Base-by-base conservation (phyloP, 1,139 yeast species). In the Petasospora fabianii region DNA sequence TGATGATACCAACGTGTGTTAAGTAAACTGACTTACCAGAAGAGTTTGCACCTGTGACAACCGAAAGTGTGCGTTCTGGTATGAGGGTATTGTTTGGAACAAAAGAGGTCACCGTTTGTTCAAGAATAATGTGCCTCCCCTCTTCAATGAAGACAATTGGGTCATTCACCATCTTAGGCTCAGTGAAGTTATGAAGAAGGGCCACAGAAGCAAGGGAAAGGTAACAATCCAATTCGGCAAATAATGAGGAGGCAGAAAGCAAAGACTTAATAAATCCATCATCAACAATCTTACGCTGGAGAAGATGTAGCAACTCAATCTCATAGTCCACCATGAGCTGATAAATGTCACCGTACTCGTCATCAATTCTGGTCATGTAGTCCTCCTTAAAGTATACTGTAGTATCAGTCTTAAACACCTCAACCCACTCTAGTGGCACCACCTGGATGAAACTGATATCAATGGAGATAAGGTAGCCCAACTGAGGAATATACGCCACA, bases 1-100 rank as follows among this genome's bases (percentile, higher is more conserved):
- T 66, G 15, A 69, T 62, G 27, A 71, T 48, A 0, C 75, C 78
- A 29, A 64, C 55, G 39, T 70, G 77, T 1, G 66, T 54, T 15
- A 73, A 49, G 38, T 64, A 66, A 0, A 73, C 73, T 0, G 77
- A 68, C 48, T 74, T 74, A 0, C 78, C 78, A 4, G 79, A 73
- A 41, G 67, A 67, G 49, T 73, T 73, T 0, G 79, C 76, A 0
- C 79, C 79, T 0, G 77, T 71, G 0, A 73, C 50, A 0, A 73
- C 54, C 2, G 54, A 36, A 3, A 59, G 38, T 27, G 58, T 41
- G 0, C 54, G 50, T 3, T 60, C 61, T 6, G 44, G 19, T 4
- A 68, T 38, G 3, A 26, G 11, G 3, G 65, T 55, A 38, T 64
- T 65, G 48, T 69, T 69, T 13, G 68, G 64, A 21, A 65, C 66